Conservation (phyloP, 2,329 filamentous ascomycete genomes). For the Aureobasidium subglaciale region DNA sequence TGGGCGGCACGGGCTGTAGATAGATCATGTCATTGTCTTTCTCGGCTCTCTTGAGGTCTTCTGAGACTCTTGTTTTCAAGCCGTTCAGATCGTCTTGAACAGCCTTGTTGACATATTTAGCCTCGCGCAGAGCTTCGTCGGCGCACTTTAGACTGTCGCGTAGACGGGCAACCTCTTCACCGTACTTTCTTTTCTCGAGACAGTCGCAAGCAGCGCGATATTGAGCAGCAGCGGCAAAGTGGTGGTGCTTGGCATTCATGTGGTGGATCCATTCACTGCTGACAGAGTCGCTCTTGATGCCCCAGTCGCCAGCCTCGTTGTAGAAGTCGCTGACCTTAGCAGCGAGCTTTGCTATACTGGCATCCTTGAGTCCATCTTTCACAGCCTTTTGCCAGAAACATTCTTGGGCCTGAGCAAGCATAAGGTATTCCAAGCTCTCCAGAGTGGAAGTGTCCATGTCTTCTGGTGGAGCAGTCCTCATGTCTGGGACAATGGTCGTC, state of each 20-base stretch:
- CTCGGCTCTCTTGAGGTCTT: slow-evolving; percentile 85
- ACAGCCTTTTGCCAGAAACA: slow-evolving; percentile 98
- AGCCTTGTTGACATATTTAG: slow-evolving; percentile 70
- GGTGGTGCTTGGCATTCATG: slow-evolving; percentile 92
- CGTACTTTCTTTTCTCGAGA: slow-evolving; percentile 87
- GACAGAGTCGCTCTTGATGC: slow-evolving; percentile 80
- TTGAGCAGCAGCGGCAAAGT: slow-evolving; percentile 92
- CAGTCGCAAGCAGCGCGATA: slow-evolving; percentile 86
- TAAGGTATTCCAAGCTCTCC: slow-evolving; percentile 72
- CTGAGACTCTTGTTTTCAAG: slow-evolving; percentile 72
- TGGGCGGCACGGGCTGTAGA: slow-evolving; percentile 74
- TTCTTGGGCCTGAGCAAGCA: slow-evolving; percentile 90
- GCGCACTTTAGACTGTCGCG: slow-evolving; percentile 76
- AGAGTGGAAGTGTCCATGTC: slow-evolving; percentile 91
- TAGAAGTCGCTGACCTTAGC: slow-evolving; percentile 90
- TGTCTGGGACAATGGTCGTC: slow-evolving; percentile 67
- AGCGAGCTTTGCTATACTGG: slow-evolving; percentile 82
- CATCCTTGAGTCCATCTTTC: slow-evolving; percentile 88
- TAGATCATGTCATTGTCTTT: slow-evolving; percentile 98
- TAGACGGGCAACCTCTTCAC: slow-evolving; percentile 85
- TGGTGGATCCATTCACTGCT: slow-evolving; percentile 97
- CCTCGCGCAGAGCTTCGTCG: slow-evolving; percentile 79
- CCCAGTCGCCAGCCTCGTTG: slow-evolving; percentile 72
- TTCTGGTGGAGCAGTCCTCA: slow-evolving; percentile 73
- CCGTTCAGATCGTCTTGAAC: slow-evolving; percentile 77